Evolutionary conservation across 768 basidiomycete genomes (phyloP).

Genomic region (Leccinum imitatum): DNA sequence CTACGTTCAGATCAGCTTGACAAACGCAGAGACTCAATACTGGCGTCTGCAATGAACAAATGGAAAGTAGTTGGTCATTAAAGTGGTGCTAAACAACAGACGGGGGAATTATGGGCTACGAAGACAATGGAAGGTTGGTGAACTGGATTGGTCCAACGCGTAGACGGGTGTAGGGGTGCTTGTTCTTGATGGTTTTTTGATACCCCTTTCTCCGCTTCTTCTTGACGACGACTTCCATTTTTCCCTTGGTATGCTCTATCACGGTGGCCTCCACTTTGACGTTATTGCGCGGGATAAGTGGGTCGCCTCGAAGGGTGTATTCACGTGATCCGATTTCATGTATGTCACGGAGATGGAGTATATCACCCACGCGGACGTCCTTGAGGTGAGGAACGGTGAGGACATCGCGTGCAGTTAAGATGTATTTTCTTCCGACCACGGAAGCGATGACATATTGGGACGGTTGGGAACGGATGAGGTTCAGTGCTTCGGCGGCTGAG

Average conservation of each 20-base stretch:
- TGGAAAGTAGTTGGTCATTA: conserved; percentile 4
- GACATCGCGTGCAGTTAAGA: conserved; percentile 86
- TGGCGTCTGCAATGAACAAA: neutral
- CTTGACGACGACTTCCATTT: conserved; percentile 90
- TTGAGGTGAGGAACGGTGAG: conserved; percentile 92
- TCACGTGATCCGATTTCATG: conserved; percentile 96
- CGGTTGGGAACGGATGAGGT: conserved; percentile 86
- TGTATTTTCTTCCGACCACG: conserved; percentile 83
- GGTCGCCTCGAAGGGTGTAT: conserved; percentile 83
- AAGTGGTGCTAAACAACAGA: neutral
- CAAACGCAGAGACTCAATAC: neutral
- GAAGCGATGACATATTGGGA: conserved; percentile 90
- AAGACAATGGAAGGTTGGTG: conserved; percentile 31
- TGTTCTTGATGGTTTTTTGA: conserved; percentile 89
- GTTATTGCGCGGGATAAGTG: conserved; percentile 60
- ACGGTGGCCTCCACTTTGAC: conserved; percentile 86
- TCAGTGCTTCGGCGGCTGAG: conserved; percentile 63
- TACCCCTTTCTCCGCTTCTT: conserved; percentile 99
- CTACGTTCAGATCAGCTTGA: neutral
- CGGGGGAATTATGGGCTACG: conserved; percentile 14
- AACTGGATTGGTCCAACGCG: conserved; percentile 81
- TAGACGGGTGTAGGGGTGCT: conserved; percentile 94
- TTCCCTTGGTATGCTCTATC: conserved; percentile 95
- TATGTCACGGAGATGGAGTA: conserved; percentile 78
- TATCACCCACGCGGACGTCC: conserved; percentile 82